Base-by-base conservation (phyloP, 83 land plant genomes). In the Picea mariana region DNA sequence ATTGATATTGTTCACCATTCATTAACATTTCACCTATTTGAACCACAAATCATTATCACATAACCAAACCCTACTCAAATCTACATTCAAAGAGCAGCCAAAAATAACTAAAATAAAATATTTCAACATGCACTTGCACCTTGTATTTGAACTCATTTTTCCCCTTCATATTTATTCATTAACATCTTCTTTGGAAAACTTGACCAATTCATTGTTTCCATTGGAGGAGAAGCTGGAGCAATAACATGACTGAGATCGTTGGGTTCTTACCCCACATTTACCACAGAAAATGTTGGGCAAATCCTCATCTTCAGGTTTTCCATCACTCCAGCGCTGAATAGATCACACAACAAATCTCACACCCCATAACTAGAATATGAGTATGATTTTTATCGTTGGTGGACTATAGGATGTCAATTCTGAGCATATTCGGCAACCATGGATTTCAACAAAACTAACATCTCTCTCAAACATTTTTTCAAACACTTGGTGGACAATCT, bases 141-240 rank as follows among this genome's bases (percentile, higher is more conserved):
- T 97, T 97, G 26, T 81, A 79, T 81, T 94, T 94, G 69, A 88
- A 95, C 85, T 91, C 95, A 67, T 87, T 86, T 86, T 95, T 95
- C 23, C 84, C 89, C 38, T 82, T 89, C 88, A 91, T 84, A 80
- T 89, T 92, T 90, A 62, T 71, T 86, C 86, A 97, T 77, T 11
- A 95, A 94, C 97, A 62, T 89, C 91, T 65, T 92, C 96, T 62
- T 85, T 88, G 5, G 84, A 73, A 4, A 78, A 60, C 64, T 78
- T 40, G 16, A 21, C 31, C 13, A 27, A 24, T 23, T 58, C 44
- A 47, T 49, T 16, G 7, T 31, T n/a, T 78, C 80, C 80, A 27
- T 61, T 78, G 80, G 65, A 58, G 64, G 77, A 75, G 60, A 4
- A 24, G 13, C 52, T 5, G 59, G 24, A 75, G 67, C 21, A 0